Percentiles rank a stretch among this genome's conserved stretches.
phyloP scores from a whole-genome alignment of 352 stramenopile species.

The Stephanocyclus meneghinianus region DNA sequence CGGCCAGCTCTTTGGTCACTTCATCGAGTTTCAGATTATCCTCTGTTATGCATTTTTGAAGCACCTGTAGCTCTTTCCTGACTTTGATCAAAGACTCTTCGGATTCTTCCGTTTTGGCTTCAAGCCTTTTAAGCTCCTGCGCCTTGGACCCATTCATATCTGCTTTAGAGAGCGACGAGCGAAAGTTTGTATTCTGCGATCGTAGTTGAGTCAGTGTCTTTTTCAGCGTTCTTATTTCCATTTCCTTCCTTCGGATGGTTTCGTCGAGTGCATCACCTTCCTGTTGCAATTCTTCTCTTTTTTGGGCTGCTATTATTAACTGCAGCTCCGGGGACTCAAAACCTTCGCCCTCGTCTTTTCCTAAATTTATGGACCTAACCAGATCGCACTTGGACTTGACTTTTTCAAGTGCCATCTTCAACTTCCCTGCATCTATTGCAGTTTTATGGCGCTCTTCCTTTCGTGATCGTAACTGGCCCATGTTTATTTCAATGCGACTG shows the following conservation, averaged over 20 bases:
- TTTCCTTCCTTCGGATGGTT: constrained; percentile 90
- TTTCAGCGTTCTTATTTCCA: constrained; percentile 90
- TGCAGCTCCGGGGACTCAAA: constrained; percentile 90
- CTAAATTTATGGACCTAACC: constrained; percentile 62
- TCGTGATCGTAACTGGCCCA: constrained; percentile 84
- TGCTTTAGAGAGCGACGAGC: constrained; percentile 88
- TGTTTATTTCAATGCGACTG: constrained; percentile 88
- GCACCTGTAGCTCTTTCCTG: constrained; percentile 90
- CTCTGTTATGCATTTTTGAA: constrained; percentile 49
- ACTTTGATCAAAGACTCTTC: constrained; percentile 89
- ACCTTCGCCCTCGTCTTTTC: constrained; percentile 83
- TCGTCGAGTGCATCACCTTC: constrained; percentile 93
- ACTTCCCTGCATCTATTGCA: constrained; percentile 88
- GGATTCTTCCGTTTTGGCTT: constrained; percentile 87
- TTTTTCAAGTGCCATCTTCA: constrained; percentile 87
- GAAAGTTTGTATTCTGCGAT: constrained; percentile 91
- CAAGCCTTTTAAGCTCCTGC: constrained; percentile 85
- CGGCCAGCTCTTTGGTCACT: constrained; percentile 44
- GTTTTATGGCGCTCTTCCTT: constrained; percentile 93
- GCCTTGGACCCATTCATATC: constrained; percentile 87
- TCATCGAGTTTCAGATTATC: constrained; percentile 62
- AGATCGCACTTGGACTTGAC: constrained; percentile 93
- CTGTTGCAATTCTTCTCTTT: constrained; percentile 91
- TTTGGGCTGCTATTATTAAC: constrained; percentile 93
- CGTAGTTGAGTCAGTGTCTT: constrained; percentile 91